Conservation (phyloP, 371 early-diverging fungal species). For the Mortierella polycephala region DNA sequence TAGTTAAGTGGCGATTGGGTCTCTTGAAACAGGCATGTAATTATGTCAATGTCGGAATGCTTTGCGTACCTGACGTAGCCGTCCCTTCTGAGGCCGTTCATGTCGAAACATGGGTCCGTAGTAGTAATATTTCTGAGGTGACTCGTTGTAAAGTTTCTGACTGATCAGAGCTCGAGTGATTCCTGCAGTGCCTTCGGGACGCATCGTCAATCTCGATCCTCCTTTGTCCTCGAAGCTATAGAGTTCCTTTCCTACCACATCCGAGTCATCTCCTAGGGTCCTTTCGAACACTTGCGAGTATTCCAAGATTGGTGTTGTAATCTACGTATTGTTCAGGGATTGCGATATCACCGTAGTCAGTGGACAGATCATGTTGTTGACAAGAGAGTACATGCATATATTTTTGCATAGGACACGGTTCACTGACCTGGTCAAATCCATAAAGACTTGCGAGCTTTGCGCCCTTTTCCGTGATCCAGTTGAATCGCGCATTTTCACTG, state of each 20-base stretch:
- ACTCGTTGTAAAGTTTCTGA: constrained; percentile 45
- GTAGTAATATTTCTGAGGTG: constrained; percentile 66
- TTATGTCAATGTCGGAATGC: not conserved
- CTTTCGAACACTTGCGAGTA: constrained; percentile 67
- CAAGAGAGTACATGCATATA: not conserved
- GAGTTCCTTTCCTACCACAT: constrained; percentile 75
- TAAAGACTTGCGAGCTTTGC: constrained; percentile 53
- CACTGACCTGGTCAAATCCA: constrained; percentile 59
- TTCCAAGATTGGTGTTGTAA: constrained; percentile 72
- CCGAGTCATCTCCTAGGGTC: constrained; percentile 66
- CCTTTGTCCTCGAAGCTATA: constrained; percentile 70
- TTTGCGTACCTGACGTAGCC: constrained; percentile 62
- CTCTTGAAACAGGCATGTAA: not conserved
- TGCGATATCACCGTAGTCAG: not conserved
- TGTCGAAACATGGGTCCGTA: constrained; percentile 74
- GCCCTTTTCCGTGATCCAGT: constrained; percentile 55
- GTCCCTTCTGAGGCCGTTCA: constrained; percentile 74
- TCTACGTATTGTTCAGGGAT: constrained; percentile 21
- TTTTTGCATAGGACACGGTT: too few relatives aligned
- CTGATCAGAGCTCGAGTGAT: constrained; percentile 65
- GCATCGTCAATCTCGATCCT: constrained; percentile 62
- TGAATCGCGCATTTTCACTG: constrained; percentile 48
- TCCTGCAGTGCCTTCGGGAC: constrained; percentile 75
- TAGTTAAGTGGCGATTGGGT: not conserved
- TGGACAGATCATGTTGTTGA: too few relatives aligned